Conservation (phyloP, 768 basidiomycete genomes). For the Phylloporus sp. region DNA sequence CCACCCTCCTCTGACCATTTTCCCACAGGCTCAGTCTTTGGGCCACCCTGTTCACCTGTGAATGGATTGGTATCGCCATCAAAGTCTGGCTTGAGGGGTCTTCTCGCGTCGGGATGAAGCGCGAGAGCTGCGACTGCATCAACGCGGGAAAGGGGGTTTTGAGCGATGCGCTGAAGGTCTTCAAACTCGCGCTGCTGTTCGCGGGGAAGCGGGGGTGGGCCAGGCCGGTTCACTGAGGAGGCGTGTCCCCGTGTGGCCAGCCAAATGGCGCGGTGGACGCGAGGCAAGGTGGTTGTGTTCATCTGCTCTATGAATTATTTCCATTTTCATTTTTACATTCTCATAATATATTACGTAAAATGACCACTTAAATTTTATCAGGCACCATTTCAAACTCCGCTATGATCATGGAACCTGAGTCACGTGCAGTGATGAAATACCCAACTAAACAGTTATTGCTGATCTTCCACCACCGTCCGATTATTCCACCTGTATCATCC, state of each 20-base stretch:
- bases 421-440: not conserved
- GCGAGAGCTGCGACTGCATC: slow-evolving; percentile 41
- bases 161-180: slow-evolving; percentile 65
- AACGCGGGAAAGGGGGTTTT: slow-evolving; percentile 34
- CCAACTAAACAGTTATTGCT: not conserved
- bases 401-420: not conserved
- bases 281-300: not conserved
- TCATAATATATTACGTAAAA: not conserved
- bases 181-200: slow-evolving; percentile 85
- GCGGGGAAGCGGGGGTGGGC: slow-evolving; percentile 71
- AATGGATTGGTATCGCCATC: slow-evolving; percentile 76
- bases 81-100: slow-evolving; percentile 61
- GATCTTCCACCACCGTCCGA: not conserved
- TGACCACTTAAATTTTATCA: not conserved
- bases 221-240: slow-evolving; percentile 47
- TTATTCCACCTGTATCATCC: not conserved
- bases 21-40: slow-evolving; percentile 78
- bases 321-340: not conserved
- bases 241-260: not conserved
- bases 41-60: slow-evolving; percentile 85
- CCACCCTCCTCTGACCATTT: slow-evolving; percentile 52
- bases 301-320: not conserved
- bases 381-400: not conserved
- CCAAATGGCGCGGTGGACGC: not conserved
- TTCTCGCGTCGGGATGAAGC: slow-evolving; percentile 67